Percentiles rank a stretch among this genome's conserved stretches.
Evolutionary conservation across 495 filamentous ascomycete species (phyloP).

Genomic region (Astrocystis sublimbata): DNA sequence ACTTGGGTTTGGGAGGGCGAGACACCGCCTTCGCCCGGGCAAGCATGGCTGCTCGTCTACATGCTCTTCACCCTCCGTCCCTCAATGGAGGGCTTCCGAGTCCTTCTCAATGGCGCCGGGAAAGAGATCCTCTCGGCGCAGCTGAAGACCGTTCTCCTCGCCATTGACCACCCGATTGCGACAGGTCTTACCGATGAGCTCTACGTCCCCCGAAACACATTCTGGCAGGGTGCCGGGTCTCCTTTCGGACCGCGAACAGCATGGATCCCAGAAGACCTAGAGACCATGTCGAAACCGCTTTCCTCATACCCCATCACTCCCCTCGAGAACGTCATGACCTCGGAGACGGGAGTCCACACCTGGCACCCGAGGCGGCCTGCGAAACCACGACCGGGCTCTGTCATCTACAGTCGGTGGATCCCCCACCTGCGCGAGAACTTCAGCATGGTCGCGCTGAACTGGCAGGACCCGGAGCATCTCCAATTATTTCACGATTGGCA

Average conservation of each 20-base stretch:
- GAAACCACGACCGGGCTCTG: slow-evolving; percentile 61
- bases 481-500: slow-evolving; percentile 67
- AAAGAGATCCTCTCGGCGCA: slow-evolving; percentile 46
- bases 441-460: slow-evolving; percentile 64
- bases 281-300: slow-evolving; percentile 43
- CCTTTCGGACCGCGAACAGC: slow-evolving; percentile 63
- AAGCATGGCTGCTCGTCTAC: slow-evolving; percentile 65
- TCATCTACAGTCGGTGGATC: slow-evolving; percentile 68
- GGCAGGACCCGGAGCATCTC: slow-evolving; percentile 54
- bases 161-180: slow-evolving; percentile 48
- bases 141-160: slow-evolving; percentile 55
- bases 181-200: slow-evolving; percentile 34
- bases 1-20: slow-evolving; percentile 35
- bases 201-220: slow-evolving; percentile 51
- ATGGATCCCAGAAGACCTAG: slow-evolving; percentile 50
- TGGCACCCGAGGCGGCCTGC: slow-evolving; percentile 62
- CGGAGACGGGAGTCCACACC: slow-evolving; percentile 31
- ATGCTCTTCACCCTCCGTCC: slow-evolving; percentile 58
- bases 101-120: slow-evolving; percentile 45
- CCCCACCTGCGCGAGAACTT: slow-evolving; percentile 67
- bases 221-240: slow-evolving; percentile 70
- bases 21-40: slow-evolving; percentile 51
- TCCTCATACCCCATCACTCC: slow-evolving; percentile 56
- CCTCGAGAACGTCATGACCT: slow-evolving; percentile 56
- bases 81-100: slow-evolving; percentile 54